These are phyloP conservation scores for Dipodascopsis uninucleata DNA, from an alignment of 805 yeast genomes.

Conservation along the genomic window DNA sequence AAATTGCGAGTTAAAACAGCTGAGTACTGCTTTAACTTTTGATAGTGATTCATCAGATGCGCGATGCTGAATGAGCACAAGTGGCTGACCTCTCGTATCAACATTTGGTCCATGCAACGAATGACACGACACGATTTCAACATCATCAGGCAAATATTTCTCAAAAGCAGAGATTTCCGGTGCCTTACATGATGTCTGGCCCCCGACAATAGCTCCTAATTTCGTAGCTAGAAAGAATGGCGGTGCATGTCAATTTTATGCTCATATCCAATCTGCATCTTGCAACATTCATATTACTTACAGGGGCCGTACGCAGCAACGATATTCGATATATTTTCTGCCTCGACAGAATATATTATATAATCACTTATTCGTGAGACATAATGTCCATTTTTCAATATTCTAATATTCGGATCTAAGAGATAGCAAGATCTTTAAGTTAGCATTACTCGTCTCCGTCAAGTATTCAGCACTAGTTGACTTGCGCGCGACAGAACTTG, in stretches of 20 bases:
- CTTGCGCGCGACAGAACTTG: no score
- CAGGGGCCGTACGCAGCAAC: slow-evolving; percentile 76
- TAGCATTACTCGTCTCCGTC: no score
- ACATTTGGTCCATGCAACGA: slow-evolving; percentile 94
- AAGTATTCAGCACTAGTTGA: no score
- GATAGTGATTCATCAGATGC: slow-evolving; percentile 52
- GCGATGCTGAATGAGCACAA: slow-evolving; percentile 77
- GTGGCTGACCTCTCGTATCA: slow-evolving; percentile 84
- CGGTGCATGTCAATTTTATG: slow-evolving; percentile 3
- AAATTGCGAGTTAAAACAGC: slow-evolving; percentile 71
- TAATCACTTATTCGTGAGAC: slow-evolving; percentile 81
- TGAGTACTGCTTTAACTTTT: slow-evolving; percentile 60
- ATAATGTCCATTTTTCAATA: slow-evolving; percentile 73
- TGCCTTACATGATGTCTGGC: slow-evolving; percentile 92
- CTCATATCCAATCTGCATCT: no score
- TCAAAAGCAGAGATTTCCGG: slow-evolving; percentile 90
- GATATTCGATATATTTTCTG: slow-evolving; percentile 71
- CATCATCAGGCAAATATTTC: slow-evolving; percentile 66
- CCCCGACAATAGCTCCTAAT: slow-evolving; percentile 89
- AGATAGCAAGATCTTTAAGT: no score
- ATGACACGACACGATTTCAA: slow-evolving; percentile 80
- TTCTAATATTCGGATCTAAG: slow-evolving; percentile 38
- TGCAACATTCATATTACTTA: no score
- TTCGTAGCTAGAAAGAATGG: slow-evolving; percentile 65
- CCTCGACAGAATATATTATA: slow-evolving; percentile 88